Evolutionary conservation across 192 early-diverging fungal species (phyloP), one percentile per base, ranked within the genome.

Genomic region (Piromyces finnis): DNA sequence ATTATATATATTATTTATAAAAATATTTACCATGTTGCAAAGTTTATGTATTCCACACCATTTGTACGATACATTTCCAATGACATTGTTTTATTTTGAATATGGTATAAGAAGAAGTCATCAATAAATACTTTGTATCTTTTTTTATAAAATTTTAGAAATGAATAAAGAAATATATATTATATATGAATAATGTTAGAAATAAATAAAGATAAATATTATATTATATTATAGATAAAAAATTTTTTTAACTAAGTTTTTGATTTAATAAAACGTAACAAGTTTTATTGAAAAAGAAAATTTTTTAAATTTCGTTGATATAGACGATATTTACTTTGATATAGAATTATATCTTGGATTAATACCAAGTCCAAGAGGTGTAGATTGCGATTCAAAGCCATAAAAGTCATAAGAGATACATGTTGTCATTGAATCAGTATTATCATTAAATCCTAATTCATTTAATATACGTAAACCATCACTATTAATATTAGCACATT

Each of bases 321-420:
- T 84, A 78, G 82, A 81, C 22, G 22, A 22, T 22, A 22, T 14
- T 51, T 51, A 51, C 41, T 51, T 51, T 51, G 41, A 51, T 5
- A 51, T 51, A 22, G 41, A 51, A 81, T 86, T 83, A 78, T 78
- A 90, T 12, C 79, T 36, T 12, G 89, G 86, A 28, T 79, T 81
- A 18, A 83, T 51, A 28, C 87, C 86, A 15, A 83, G 29, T 18
- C 85, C 87, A 37, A 90, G 79, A 17, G 85, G 85, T 2, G 86
- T 83, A 17, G 87, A 83, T 30, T 83, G 81, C 9, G 89, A 89
- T 80, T 90, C 89, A 82, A 89, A 90, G 35, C 90, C 89, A 78
- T 86, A 90, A 79, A 91, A 91, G 81, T 91, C 89, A 79, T 86
- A 87, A 77, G 83, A 82, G 12, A 87, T 78, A 39, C 88, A 88